These are phyloP conservation scores for Pseudogymnoascus sp. DNA, from an alignment of 2,329 filamentous ascomycete genomes.

Conservation along the genomic window DNA sequence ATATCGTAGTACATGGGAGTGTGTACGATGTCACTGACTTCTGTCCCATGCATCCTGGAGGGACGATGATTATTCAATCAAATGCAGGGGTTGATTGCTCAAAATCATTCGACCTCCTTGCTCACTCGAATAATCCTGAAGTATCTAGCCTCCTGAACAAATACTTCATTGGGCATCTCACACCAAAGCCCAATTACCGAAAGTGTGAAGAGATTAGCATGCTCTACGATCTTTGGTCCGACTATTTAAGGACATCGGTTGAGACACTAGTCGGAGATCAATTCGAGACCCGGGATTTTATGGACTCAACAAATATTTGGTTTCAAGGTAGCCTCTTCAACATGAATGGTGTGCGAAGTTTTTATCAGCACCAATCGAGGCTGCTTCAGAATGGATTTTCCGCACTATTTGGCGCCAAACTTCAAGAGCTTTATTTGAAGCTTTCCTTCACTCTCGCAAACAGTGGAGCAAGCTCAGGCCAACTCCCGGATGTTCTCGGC, in stretches of 20 bases:
- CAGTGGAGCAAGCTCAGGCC: constrained; percentile 26
- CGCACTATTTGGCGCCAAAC: constrained; percentile 41
- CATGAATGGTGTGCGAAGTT: constrained; percentile 42
- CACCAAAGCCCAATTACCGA: constrained; percentile 42
- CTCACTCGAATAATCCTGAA: constrained; percentile 47
- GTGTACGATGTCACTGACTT: constrained; percentile 49
- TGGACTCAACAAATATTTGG: constrained; percentile 39
- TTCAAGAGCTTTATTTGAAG: constrained; percentile 45
- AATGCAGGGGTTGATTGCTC: constrained; percentile 48
- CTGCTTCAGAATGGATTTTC: constrained; percentile 44
- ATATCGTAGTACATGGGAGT: constrained; percentile 45
- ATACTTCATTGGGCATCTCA: constrained; percentile 45
- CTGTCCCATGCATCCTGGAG: constrained; percentile 44
- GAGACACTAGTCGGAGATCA: constrained; percentile 46
- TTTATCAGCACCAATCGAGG: constrained; percentile 45
- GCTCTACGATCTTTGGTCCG: constrained; percentile 43
- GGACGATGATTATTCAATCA: constrained; percentile 44
- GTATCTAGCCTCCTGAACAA: constrained; percentile 44
- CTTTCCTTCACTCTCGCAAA: constrained; percentile 43
- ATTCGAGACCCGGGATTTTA: constrained; percentile 45
- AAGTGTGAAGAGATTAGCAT: constrained; percentile 34
- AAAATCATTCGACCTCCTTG: constrained; percentile 45
- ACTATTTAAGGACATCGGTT: constrained; percentile 40
- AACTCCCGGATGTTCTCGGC: constrained; percentile 39
- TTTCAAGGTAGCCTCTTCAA: constrained; percentile 39